Conservation (phyloP, 768 basidiomycete genomes). For the Royoungia palumana region DNA sequence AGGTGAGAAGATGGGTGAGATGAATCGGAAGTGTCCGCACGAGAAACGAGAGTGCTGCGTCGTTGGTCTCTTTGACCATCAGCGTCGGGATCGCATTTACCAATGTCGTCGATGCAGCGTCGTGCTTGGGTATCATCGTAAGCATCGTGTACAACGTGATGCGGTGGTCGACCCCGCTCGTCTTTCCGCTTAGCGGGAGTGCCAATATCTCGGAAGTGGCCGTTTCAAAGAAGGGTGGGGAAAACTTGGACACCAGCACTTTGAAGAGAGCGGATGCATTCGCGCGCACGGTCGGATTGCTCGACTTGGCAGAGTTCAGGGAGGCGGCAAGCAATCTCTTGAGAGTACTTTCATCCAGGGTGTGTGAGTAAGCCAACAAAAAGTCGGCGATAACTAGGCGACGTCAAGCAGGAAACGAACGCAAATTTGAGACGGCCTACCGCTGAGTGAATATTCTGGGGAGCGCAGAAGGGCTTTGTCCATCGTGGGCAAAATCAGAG, state of each 20-base stretch:
- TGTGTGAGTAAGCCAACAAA: constrained; percentile 50
- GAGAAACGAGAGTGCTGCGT: constrained; percentile 55
- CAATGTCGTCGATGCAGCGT: constrained; percentile 44
- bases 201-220: constrained; percentile 64
- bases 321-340: constrained; percentile 54
- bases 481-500: constrained; percentile 61
- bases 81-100: constrained; percentile 40
- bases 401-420: background rate
- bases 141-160: constrained; percentile 79
- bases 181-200: constrained; percentile 83
- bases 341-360: constrained; percentile 47
- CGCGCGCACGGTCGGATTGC: constrained; percentile 56
- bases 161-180: constrained; percentile 84
- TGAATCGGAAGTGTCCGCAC: constrained; percentile 56
- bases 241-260: constrained; percentile 34
- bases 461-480: constrained; percentile 81
- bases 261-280: constrained; percentile 60
- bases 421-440: constrained; percentile 36
- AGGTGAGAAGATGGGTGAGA: constrained; percentile 49
- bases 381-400: constrained; percentile 54
- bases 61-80: constrained; percentile 76
- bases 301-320: constrained; percentile 72
- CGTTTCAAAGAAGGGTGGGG: constrained; percentile 38
- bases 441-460: constrained; percentile 70
- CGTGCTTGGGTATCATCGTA: constrained; percentile 46